These are phyloP conservation scores for Neoboletus subvelutipes DNA, from an alignment of 768 basidiomycete genomes.

Conservation along the genomic window DNA sequence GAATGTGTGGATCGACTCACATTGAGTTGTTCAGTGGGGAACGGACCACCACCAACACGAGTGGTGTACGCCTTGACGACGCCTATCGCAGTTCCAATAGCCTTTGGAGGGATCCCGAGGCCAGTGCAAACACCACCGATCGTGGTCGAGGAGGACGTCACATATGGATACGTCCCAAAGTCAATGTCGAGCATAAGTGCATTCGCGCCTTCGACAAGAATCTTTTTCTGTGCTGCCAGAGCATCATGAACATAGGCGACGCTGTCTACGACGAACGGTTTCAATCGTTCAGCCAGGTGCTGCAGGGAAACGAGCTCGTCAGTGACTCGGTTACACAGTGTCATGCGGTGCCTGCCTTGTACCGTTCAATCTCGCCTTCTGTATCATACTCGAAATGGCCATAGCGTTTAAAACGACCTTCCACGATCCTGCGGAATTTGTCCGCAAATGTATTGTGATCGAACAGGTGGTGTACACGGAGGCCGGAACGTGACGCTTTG, in stretches of 20 bases:
- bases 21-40: constrained; percentile 94
- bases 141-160: constrained; percentile 90
- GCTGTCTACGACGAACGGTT: constrained; percentile 88
- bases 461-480: constrained; percentile 96
- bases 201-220: constrained; percentile 97
- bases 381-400: constrained; percentile 98
- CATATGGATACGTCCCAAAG: constrained; percentile 96
- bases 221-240: constrained; percentile 66
- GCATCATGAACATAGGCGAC: constrained; percentile 83
- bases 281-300: constrained; percentile 80
- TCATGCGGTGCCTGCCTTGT: constrained; percentile 61
- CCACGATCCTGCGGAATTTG: constrained; percentile 94
- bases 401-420: constrained; percentile 97
- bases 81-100: constrained; percentile 84
- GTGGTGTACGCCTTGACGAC: constrained; percentile 99
- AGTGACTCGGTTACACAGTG: neutral
- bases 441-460: constrained; percentile 78
- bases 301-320: constrained; percentile 27
- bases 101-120: constrained; percentile 91
- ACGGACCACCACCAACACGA: constrained; percentile 96
- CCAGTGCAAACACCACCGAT: constrained; percentile 98
- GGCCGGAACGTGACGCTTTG: constrained; percentile 93
- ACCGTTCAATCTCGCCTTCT: constrained; percentile 90
- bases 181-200: constrained; percentile 98
- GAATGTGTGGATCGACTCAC: constrained; percentile 41